Evolutionary conservation across 1,284 basidiomycete genomes (phyloP).

Genomic region (Omphalotus olearius): DNA sequence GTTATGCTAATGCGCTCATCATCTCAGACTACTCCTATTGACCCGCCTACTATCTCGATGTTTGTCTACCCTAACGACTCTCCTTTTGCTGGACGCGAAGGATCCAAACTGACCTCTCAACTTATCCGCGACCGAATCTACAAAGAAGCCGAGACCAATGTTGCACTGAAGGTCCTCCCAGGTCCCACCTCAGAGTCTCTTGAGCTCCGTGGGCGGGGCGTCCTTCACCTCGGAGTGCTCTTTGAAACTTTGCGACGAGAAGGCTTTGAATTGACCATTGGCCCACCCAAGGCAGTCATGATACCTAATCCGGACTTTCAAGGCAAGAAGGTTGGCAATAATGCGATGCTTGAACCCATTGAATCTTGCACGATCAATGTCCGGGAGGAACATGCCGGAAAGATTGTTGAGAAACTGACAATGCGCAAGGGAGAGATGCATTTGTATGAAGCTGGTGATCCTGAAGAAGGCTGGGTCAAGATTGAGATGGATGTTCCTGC

Average conservation of each 20-base stretch:
- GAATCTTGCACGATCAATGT: slow-evolving; percentile 40
- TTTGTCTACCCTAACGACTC: slow-evolving; percentile 42
- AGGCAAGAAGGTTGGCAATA: background rate
- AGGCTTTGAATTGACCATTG: slow-evolving; percentile 40
- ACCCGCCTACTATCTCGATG: slow-evolving; percentile 45
- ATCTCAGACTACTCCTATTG: slow-evolving; percentile 39
- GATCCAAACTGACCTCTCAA: slow-evolving; percentile 42
- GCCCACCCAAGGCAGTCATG: slow-evolving; percentile 44
- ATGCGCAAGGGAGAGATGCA: slow-evolving; percentile 43
- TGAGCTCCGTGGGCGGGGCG: slow-evolving; percentile 43
- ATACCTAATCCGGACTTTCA: slow-evolving; percentile 32
- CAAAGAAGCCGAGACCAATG: slow-evolving; percentile 45
- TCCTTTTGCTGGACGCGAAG: slow-evolving; percentile 38
- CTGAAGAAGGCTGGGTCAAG: slow-evolving; percentile 34
- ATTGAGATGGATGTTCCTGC: slow-evolving; percentile 44
- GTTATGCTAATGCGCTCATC: background rate
- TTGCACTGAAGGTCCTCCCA: slow-evolving; percentile 41
- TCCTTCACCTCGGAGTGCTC: slow-evolving; percentile 43
- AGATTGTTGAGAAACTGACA: slow-evolving; percentile 42
- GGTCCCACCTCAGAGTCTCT: slow-evolving; percentile 44
- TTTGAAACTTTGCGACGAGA: slow-evolving; percentile 42
- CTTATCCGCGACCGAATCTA: slow-evolving; percentile 40
- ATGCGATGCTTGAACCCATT: slow-evolving; percentile 34
- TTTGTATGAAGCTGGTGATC: slow-evolving; percentile 31
- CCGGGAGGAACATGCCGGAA: slow-evolving; percentile 38